phyloP scores from a whole-genome alignment of 208 protist species.

The Acanthamoeba royreba region DNA sequence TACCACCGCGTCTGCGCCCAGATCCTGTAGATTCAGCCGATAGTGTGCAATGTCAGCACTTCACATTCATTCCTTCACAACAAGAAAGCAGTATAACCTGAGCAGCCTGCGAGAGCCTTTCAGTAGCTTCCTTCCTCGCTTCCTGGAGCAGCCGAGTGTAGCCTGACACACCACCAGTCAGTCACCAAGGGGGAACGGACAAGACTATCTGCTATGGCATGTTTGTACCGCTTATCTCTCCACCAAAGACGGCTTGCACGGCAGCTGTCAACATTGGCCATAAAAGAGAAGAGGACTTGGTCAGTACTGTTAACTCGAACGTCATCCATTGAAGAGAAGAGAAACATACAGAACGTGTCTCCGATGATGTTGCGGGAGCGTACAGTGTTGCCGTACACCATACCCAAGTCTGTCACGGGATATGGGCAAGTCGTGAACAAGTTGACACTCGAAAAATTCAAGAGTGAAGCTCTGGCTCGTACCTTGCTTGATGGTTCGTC shows the following conservation, averaged over 20 bases:
- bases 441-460: not conserved
- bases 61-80: not conserved
- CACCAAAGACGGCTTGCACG: not conserved
- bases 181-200: not conserved
- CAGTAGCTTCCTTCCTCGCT: conserved; percentile 3
- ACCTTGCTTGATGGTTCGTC: not conserved
- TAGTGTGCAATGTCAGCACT: not conserved
- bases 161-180: not conserved
- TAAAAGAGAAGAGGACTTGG: too few relatives aligned
- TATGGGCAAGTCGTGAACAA: too few relatives aligned
- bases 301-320: too few relatives aligned
- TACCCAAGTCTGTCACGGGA: conserved; percentile 9
- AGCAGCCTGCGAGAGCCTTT: not conserved
- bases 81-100: too few relatives aligned
- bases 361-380: not conserved
- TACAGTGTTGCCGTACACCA: not conserved
- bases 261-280: too few relatives aligned
- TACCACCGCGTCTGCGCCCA: conserved; percentile 5
- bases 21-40: too few relatives aligned
- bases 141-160: not conserved
- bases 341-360: not conserved
- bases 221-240: conserved; percentile 15
- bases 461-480: not conserved
- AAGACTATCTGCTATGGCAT: too few relatives aligned
- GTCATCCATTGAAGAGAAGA: not conserved